phyloP scores from a whole-genome alignment of 148 eudicot genomes.

The Heliamphora exappendiculata region DNA sequence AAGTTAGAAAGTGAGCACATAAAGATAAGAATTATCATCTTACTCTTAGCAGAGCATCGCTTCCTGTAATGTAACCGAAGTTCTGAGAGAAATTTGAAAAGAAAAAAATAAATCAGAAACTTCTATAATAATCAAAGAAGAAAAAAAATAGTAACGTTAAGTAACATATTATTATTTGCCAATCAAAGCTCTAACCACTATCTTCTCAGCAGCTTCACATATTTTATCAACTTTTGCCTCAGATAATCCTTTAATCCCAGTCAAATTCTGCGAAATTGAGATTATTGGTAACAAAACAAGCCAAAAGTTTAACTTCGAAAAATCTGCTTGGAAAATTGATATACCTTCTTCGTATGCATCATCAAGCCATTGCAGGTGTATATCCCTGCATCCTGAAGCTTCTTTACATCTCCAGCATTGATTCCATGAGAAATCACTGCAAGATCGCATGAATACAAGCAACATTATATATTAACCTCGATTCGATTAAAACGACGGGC shows the following conservation, averaged over 20 bases:
- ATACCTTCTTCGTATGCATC: conserved; percentile 98
- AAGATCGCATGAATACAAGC: background rate
- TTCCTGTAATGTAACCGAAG: conserved; percentile 93
- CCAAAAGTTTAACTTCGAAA: background rate
- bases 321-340: background rate
- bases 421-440: conserved; percentile 84
- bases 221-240: conserved; percentile 99
- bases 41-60: conserved; percentile 88
- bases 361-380: conserved; percentile 90
- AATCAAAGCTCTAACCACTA: conserved; percentile 54
- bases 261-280: conserved; percentile 45
- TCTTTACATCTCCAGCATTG: conserved; percentile 93
- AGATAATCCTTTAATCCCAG: conserved; percentile 92
- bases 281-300: background rate
- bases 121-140: background rate
- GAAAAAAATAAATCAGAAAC: background rate
- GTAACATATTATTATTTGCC: background rate
- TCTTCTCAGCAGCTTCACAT: conserved; percentile 94
- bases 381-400: conserved; percentile 94
- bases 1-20: no score
- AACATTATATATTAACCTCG: background rate
- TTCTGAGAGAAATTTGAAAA: conserved; percentile 37
- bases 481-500: background rate
- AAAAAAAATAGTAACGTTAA: background rate
- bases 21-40: conserved; percentile 21